Conservation (phyloP, 73 alveolate species). For the Paramecium sonneborni region DNA sequence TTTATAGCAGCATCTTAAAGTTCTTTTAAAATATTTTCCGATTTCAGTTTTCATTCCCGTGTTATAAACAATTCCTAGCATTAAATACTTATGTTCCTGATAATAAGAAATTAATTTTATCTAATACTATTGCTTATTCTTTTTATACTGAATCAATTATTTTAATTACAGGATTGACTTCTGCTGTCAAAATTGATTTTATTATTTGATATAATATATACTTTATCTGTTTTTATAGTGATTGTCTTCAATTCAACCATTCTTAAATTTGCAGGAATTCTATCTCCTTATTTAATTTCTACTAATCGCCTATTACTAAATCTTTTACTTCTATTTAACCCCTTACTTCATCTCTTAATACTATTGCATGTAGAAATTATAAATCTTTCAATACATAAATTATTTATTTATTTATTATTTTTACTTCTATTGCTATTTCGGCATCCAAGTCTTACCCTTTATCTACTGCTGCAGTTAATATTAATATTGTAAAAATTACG, state of each 20-base stretch:
- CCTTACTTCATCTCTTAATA: slow-evolving; percentile 85
- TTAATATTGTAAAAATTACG: slow-evolving; percentile 91
- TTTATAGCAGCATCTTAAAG: slow-evolving; percentile 89
- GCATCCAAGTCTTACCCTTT: slow-evolving; percentile 97
- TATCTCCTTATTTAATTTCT: slow-evolving; percentile 85
- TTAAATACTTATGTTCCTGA: slow-evolving; percentile 85
- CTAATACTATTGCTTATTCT: slow-evolving; percentile 36
- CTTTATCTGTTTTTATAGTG: slow-evolving; percentile 64
- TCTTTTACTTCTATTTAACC: slow-evolving; percentile 78
- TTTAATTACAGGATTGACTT: slow-evolving; percentile 44
- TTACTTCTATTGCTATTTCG: slow-evolving; percentile 91
- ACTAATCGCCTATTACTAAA: slow-evolving; percentile 96
- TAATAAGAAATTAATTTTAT: slow-evolving; percentile 73
- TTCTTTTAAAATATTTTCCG: slow-evolving; percentile 90
- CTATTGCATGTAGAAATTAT: slow-evolving; percentile 82
- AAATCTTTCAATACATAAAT: slow-evolving; percentile 83
- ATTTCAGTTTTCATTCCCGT: slow-evolving; percentile 97
- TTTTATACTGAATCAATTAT: slow-evolving; percentile 23
- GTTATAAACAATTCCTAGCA: slow-evolving; percentile 89
- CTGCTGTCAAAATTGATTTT: slow-evolving; percentile 45
- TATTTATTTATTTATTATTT: neutral
- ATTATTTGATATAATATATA: neutral
- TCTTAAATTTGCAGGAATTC: slow-evolving; percentile 96
- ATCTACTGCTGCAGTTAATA: slow-evolving; percentile 91
- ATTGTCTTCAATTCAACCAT: slow-evolving; percentile 63